A percentile compares a stretch with the other conserved stretches of the same genome.
Evolutionary conservation across 2,329 filamentous ascomycete species (phyloP).

Genomic region (Leptosphaerulina australis): DNA sequence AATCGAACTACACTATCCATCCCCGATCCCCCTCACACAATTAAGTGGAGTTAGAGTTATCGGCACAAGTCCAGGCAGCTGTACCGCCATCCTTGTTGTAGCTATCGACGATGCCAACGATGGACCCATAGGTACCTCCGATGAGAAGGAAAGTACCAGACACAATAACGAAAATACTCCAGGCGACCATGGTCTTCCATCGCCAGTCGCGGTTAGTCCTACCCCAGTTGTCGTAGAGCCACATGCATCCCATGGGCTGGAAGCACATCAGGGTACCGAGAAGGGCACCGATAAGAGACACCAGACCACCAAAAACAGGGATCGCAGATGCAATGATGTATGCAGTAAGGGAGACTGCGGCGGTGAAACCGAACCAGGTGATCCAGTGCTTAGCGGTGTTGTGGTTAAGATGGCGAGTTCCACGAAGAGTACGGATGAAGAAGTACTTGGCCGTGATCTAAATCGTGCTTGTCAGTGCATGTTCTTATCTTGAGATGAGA

Average conservation of each 20-base stretch:
- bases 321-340: slow-evolving; percentile 20
- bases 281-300: slow-evolving; percentile 18
- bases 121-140: slow-evolving; percentile 17
- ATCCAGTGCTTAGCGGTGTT: slow-evolving; percentile 60
- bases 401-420: slow-evolving; percentile 58
- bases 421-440: slow-evolving; percentile 61
- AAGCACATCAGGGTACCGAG: slow-evolving; percentile 23
- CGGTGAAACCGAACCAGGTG: slow-evolving; percentile 60
- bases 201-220: slow-evolving; percentile 8
- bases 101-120: slow-evolving; percentile 15
- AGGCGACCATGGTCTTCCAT: slow-evolving; percentile 20
- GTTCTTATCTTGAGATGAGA: background rate
- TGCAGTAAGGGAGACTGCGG: slow-evolving; percentile 12
- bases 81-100: slow-evolving; percentile 16
- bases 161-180: slow-evolving; percentile 19
- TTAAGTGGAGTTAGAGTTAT: slow-evolving; percentile 18
- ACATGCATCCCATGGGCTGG: slow-evolving; percentile 25
- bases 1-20: background rate
- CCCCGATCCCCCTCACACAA: background rate
- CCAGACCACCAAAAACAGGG: slow-evolving; percentile 20
- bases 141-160: slow-evolving; percentile 17
- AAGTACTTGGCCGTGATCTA: slow-evolving; percentile 61
- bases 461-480: slow-evolving; percentile 27
- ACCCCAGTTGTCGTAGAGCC: slow-evolving; percentile 23
- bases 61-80: slow-evolving; percentile 14